Percentiles rank a stretch among this genome's conserved stretches.
Evolutionary conservation across 768 basidiomycete species (phyloP).

Genomic region (Atractiella rhizophila): DNA sequence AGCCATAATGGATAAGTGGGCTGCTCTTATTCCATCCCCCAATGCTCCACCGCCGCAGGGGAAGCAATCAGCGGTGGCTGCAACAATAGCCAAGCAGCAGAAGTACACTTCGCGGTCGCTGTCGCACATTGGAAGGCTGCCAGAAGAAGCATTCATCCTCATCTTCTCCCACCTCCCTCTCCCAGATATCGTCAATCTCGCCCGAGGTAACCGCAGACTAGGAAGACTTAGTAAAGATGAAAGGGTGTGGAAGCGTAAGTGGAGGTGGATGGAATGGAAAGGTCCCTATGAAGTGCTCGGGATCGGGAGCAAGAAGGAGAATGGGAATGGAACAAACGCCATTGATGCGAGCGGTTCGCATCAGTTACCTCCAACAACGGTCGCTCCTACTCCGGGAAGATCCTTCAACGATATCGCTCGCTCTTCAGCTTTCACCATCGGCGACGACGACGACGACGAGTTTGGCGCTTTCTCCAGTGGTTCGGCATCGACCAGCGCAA

Average conservation of each 20-base stretch:
- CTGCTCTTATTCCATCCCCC: too few relatives aligned
- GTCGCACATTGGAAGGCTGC: slow-evolving; percentile 53
- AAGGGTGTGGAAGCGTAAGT: slow-evolving; percentile 47
- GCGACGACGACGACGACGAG: slow-evolving; percentile 35
- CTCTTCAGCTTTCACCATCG: neutral
- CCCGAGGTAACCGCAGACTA: slow-evolving; percentile 39
- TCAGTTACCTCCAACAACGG: neutral
- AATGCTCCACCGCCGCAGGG: too few relatives aligned
- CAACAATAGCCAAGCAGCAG: too few relatives aligned
- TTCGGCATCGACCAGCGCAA: slow-evolving; percentile 8
- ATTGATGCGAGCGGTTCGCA: slow-evolving; percentile 31
- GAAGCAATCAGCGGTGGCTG: too few relatives aligned
- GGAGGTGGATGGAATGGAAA: slow-evolving; percentile 30
- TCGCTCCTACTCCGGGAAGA: slow-evolving; percentile 17
- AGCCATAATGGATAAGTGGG: too few relatives aligned
- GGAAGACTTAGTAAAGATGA: slow-evolving; percentile 43
- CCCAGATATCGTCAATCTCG: slow-evolving; percentile 54
- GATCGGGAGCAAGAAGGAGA: slow-evolving; percentile 9
- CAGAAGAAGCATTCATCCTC: slow-evolving; percentile 46
- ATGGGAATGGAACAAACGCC: slow-evolving; percentile 28
- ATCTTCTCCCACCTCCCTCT: slow-evolving; percentile 50
- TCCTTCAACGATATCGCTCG: neutral
- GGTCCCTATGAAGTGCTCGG: slow-evolving; percentile 5
- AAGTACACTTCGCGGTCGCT: too few relatives aligned
- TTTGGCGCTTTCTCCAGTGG: slow-evolving; percentile 62